phyloP scores from a whole-genome alignment of 371 early-diverging fungal genomes.

The Mortierella sp. region DNA sequence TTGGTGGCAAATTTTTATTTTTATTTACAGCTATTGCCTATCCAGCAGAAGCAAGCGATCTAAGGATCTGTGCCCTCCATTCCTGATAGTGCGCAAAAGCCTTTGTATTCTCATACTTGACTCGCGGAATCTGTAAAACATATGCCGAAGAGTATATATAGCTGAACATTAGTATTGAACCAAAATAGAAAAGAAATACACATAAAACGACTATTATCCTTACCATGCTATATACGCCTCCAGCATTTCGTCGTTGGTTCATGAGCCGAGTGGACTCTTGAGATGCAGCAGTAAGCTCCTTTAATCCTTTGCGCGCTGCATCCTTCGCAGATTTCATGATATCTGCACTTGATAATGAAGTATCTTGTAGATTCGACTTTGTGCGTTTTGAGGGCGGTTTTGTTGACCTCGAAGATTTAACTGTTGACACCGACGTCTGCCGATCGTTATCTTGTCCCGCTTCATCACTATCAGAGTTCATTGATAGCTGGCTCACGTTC shows the following conservation, averaged over 20 bases:
- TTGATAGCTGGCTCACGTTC: slow-evolving; percentile 45
- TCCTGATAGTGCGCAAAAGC: slow-evolving; percentile 41
- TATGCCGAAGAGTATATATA: background rate
- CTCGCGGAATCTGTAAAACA: slow-evolving; percentile 37
- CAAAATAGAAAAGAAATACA: background rate
- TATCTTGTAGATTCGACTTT: slow-evolving; percentile 19
- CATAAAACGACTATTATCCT: background rate
- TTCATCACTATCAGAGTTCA: slow-evolving; percentile 26
- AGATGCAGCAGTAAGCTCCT: slow-evolving; percentile 20
- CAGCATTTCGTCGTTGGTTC: slow-evolving; percentile 23
- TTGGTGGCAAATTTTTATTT: slow-evolving; percentile 3
- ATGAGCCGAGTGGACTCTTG: slow-evolving; percentile 11
- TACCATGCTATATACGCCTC: slow-evolving; percentile 55
- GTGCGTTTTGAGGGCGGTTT: slow-evolving; percentile 34
- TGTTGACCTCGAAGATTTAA: background rate
- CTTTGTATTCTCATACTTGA: slow-evolving; percentile 37
- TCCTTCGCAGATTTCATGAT: slow-evolving; percentile 29
- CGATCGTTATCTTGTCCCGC: slow-evolving; percentile 1
- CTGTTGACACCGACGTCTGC: background rate
- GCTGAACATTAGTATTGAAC: background rate
- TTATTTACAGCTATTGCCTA: background rate
- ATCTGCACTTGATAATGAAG: slow-evolving; percentile 17
- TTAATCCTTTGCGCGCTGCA: slow-evolving; percentile 14
- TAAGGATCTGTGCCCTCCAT: slow-evolving; percentile 37
- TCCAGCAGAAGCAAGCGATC: background rate